These are phyloP conservation scores for Suillus ampliporus DNA, from an alignment of 768 basidiomycete species.

Conservation along the genomic window DNA sequence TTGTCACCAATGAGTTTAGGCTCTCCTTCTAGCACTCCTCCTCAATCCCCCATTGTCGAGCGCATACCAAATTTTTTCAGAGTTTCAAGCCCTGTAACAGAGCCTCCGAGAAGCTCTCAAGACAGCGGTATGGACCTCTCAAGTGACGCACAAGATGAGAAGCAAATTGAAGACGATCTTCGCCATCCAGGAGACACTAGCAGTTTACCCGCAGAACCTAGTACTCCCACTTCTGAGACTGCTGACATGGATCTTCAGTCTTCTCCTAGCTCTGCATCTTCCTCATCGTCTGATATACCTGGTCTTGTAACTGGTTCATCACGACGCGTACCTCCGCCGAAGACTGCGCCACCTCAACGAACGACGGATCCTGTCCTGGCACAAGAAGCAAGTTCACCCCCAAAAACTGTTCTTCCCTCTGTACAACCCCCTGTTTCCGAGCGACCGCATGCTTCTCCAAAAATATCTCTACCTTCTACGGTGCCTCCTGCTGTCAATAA, in stretches of 20 bases:
- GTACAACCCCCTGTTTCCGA: conserved; percentile 21
- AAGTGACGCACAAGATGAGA: conserved; percentile 25
- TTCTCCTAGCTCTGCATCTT: conserved; percentile 35
- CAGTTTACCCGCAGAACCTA: conserved; percentile 28
- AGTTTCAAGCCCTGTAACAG: conserved; percentile 13
- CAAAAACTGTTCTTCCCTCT: conserved; percentile 16
- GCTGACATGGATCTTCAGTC: conserved; percentile 42
- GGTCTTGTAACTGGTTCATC: conserved; percentile 39
- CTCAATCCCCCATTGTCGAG: conserved; percentile 25
- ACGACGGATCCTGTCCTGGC: conserved; percentile 30
- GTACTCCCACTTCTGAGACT: conserved; percentile 37
- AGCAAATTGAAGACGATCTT: conserved; percentile 28
- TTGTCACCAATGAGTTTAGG: conserved; percentile 69
- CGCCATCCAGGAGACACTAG: conserved; percentile 29
- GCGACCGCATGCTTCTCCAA: conserved; percentile 13
- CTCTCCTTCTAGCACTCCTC: conserved; percentile 48
- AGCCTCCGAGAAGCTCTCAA: conserved; percentile 12
- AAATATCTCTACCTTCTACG: conserved; percentile 1
- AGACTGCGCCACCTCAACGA: conserved; percentile 18
- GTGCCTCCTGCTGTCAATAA: conserved; percentile 16
- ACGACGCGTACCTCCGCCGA: conserved; percentile 22
- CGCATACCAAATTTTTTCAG: conserved; percentile 12
- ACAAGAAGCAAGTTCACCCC: conserved; percentile 8
- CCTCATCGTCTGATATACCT: conserved; percentile 32
- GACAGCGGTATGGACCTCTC: conserved; percentile 17